A percentile compares a stretch with the other conserved stretches of the same genome.
Evolutionary conservation across 805 yeast species (phyloP).

Genomic region (Yamadazyma ubonensis): DNA sequence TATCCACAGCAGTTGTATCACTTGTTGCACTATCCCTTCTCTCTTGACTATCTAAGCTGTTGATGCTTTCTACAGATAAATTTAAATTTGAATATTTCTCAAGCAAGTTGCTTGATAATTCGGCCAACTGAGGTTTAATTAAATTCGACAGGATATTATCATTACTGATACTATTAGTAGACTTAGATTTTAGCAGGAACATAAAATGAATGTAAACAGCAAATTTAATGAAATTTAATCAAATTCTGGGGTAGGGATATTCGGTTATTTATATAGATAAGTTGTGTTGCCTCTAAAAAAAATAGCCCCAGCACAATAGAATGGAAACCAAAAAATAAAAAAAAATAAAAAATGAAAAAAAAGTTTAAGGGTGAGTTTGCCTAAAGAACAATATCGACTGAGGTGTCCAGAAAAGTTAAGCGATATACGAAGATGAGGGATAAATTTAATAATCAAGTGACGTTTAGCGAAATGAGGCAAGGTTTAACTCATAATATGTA

Average conservation of each 20-base stretch:
- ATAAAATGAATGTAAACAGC: slow-evolving; percentile 1
- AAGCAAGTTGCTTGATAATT: slow-evolving; percentile 11
- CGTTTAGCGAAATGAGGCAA: no score
- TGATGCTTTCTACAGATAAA: slow-evolving; percentile 15
- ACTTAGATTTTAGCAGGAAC: slow-evolving; percentile 15
- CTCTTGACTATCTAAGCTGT: slow-evolving; percentile 14
- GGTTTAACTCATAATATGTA: no score
- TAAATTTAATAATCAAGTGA: neutral
- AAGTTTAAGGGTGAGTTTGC: neutral
- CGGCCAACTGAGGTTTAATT: slow-evolving; percentile 7
- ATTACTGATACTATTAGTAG: slow-evolving; percentile 14
- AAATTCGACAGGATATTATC: slow-evolving; percentile 15
- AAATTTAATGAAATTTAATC: neutral
- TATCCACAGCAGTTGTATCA: slow-evolving; percentile 15
- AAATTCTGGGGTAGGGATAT: slow-evolving; percentile 1
- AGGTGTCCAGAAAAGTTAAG: neutral
- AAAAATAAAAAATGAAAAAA: neutral
- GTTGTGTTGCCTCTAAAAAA: neutral
- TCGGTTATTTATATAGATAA: slow-evolving; percentile 1
- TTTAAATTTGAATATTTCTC: slow-evolving; percentile 17
- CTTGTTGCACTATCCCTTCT: slow-evolving; percentile 16
- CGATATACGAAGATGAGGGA: neutral
- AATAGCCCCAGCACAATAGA: slow-evolving; percentile 2
- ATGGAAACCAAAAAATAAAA: neutral
- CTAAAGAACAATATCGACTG: neutral